phyloP scores from a whole-genome alignment of 2,329 filamentous ascomycete genomes.

The Alternaria triticimaculans region DNA sequence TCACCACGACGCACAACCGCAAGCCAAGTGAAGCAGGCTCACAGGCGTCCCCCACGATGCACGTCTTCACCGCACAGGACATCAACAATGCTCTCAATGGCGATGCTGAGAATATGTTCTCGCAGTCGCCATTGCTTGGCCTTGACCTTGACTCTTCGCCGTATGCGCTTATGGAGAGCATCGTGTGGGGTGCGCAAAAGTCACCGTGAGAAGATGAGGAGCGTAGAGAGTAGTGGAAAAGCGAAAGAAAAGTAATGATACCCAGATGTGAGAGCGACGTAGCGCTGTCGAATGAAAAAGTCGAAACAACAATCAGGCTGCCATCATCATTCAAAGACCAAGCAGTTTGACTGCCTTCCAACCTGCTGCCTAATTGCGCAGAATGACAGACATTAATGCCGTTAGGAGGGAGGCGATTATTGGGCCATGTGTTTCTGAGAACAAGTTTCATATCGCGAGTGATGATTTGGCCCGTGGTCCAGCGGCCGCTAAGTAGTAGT shows the following conservation, averaged over 20 bases:
- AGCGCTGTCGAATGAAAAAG: neutral
- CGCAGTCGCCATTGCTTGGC: constrained; percentile 45
- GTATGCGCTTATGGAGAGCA: constrained; percentile 58
- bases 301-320: neutral
- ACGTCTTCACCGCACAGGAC: constrained; percentile 46
- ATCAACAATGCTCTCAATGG: constrained; percentile 45
- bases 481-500: neutral
- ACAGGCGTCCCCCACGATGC: constrained; percentile 40
- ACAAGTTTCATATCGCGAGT: neutral
- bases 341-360: neutral
- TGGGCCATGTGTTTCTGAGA: neutral
- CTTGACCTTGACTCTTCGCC: constrained; percentile 53
- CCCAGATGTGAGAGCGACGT: constrained; percentile 2
- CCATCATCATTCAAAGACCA: neutral
- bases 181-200: constrained; percentile 53
- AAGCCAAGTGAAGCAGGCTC: constrained; percentile 39
- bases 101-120: constrained; percentile 36
- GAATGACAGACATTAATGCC: neutral
- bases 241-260: constrained; percentile 6
- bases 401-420: neutral
- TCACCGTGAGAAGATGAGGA: neutral
- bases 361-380: neutral
- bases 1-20: constrained; percentile 29
- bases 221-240: neutral
- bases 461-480: neutral